These are phyloP conservation scores for Trametes polyzona DNA, from an alignment of 1,284 basidiomycete genomes.

Conservation along the genomic window DNA sequence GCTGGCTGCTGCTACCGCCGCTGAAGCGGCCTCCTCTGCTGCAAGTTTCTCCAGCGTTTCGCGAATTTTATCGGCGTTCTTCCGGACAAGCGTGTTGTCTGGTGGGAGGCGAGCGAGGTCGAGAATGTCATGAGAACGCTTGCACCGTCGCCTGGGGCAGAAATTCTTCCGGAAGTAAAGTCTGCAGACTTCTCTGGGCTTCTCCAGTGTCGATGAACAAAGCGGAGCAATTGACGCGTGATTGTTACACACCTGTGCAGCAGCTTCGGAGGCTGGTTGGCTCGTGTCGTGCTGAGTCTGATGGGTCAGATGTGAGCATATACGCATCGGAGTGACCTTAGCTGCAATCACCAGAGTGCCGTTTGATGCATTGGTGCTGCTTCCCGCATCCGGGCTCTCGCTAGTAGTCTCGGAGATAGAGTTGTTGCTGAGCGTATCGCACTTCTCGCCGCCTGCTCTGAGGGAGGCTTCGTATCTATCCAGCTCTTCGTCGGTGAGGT, in stretches of 20 bases:
- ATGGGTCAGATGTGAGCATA: too few relatives aligned
- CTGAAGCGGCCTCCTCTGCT: neutral
- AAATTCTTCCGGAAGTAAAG: neutral
- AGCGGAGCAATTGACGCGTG: neutral
- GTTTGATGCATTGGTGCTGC: neutral
- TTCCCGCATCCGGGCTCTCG: neutral
- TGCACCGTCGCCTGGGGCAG: slow-evolving; percentile 1
- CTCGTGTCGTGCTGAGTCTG: too few relatives aligned
- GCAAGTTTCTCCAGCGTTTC: neutral
- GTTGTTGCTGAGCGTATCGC: neutral
- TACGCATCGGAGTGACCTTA: too few relatives aligned
- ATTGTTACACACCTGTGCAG: neutral
- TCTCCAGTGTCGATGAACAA: neutral
- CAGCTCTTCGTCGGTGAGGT: neutral
- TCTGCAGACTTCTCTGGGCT: slow-evolving; percentile 1
- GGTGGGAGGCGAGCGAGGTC: slow-evolving; percentile 3
- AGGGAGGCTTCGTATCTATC: neutral
- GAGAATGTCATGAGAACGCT: slow-evolving; percentile 8
- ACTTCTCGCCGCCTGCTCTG: neutral
- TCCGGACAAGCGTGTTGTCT: neutral
- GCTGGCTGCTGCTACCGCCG: neutral
- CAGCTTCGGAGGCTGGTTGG: too few relatives aligned
- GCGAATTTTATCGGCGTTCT: neutral
- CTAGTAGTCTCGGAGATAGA: too few relatives aligned
- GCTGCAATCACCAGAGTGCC: too few relatives aligned